These are phyloP conservation scores for Ophiostoma sp. DNA, from an alignment of 2,329 filamentous ascomycete genomes.

Conservation along the genomic window DNA sequence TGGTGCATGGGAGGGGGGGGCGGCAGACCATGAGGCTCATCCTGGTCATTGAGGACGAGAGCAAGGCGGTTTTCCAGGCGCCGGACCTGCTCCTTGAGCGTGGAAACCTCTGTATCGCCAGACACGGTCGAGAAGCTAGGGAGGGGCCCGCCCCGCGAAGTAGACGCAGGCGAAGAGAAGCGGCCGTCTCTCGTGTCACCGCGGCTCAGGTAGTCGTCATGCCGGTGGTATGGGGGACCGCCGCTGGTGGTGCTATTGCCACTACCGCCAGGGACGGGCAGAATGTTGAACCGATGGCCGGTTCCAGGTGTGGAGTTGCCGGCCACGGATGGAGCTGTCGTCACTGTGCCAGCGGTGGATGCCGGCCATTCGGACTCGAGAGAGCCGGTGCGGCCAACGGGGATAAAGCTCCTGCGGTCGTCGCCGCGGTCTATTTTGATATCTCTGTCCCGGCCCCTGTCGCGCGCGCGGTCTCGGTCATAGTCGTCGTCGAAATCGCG, in stretches of 20 bases:
- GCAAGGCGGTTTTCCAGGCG: conserved; percentile 42
- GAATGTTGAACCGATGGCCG: conserved; percentile 9
- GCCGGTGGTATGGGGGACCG: conserved; percentile 13
- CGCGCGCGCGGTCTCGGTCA: not conserved
- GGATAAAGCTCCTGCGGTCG: not conserved
- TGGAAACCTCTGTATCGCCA: conserved; percentile 33
- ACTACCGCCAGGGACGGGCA: conserved; percentile 7
- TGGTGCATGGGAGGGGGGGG: conserved; percentile 13
- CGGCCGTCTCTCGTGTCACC: conserved; percentile 7
- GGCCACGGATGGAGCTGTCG: conserved; percentile 50
- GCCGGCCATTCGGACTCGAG: conserved; percentile 22
- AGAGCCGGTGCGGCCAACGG: conserved; percentile 15
- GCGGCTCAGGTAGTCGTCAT: conserved; percentile 18
- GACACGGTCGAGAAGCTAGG: conserved; percentile 20
- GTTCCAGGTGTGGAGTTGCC: conserved; percentile 34
- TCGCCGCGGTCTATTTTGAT: conserved; percentile 2
- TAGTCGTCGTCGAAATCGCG: conserved; percentile 12
- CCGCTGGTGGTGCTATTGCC: not conserved
- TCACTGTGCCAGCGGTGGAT: conserved; percentile 29
- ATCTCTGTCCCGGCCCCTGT: not conserved
- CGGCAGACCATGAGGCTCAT: conserved; percentile 15
- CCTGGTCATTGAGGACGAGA: conserved; percentile 26
- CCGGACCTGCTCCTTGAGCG: conserved; percentile 37
- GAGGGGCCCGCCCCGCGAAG: conserved; percentile 4
- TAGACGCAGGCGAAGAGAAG: conserved; percentile 19